Percentiles rank a stretch among this genome's conserved stretches.
phyloP scores from a whole-genome alignment of 768 basidiomycete genomes.

The Trametes elegans region DNA sequence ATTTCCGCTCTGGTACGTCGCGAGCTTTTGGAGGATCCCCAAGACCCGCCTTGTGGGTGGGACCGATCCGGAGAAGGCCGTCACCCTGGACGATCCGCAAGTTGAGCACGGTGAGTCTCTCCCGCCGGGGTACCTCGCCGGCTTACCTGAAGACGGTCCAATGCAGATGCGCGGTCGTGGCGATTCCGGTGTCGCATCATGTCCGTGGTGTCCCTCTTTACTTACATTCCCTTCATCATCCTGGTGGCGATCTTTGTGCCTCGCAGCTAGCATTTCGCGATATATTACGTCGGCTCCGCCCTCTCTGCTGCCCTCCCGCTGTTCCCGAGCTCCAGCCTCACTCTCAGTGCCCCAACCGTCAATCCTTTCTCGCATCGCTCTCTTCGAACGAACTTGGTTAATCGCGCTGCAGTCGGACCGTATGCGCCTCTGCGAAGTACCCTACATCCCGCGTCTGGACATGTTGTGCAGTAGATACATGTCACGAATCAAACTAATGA shows the following conservation, averaged over 20 bases:
- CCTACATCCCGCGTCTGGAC: slow-evolving; percentile 6
- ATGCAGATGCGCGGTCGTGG: slow-evolving; percentile 70
- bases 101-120: slow-evolving; percentile 64
- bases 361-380: slow-evolving; percentile 15
- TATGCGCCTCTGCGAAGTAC: slow-evolving; percentile 7
- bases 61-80: slow-evolving; percentile 59
- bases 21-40: slow-evolving; percentile 53
- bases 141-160: slow-evolving; percentile 2
- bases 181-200: slow-evolving; percentile 73
- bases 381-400: slow-evolving; percentile 14
- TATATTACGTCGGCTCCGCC: neutral
- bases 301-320: neutral
- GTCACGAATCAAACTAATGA: slow-evolving; percentile 15
- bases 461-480: slow-evolving; percentile 22
- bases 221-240: slow-evolving; percentile 78
- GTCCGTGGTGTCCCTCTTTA: slow-evolving; percentile 63
- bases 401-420: slow-evolving; percentile 9
- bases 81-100: slow-evolving; percentile 76
- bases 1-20: slow-evolving; percentile 67
- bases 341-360: slow-evolving; percentile 7
- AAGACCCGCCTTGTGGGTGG: slow-evolving; percentile 61
- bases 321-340: slow-evolving; percentile 1
- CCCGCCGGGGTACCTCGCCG: neutral
- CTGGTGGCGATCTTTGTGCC: slow-evolving; percentile 63
- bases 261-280: slow-evolving; percentile 15